Percentiles rank a stretch among this genome's conserved stretches.
Evolutionary conservation across 2,329 filamentous ascomycete genomes (phyloP).

Genomic region (Colletotrichum cordylinicola): DNA sequence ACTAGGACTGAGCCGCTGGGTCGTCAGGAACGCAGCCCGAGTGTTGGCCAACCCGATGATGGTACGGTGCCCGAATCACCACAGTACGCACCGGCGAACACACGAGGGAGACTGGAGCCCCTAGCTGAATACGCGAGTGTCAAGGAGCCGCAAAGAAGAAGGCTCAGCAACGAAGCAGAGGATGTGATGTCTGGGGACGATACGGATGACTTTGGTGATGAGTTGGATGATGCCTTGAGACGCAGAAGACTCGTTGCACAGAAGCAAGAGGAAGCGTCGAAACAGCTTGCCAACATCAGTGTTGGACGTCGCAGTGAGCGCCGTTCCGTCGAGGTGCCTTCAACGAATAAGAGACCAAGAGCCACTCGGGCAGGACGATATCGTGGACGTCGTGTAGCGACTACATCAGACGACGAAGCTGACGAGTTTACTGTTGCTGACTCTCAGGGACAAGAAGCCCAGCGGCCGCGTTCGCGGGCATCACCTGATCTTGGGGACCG

Average conservation of each 20-base stretch:
- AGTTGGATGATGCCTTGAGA: conserved; percentile 35
- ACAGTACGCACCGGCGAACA: not conserved
- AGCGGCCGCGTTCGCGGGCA: not conserved
- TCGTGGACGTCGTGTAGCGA: not conserved
- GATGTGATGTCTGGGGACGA: conserved; percentile 37
- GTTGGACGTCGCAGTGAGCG: conserved; percentile 25
- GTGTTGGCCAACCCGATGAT: conserved; percentile 28
- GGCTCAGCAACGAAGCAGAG: conserved; percentile 29
- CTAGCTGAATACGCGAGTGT: conserved; percentile 50
- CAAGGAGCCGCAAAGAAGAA: conserved; percentile 51
- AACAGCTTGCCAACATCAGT: conserved; percentile 46
- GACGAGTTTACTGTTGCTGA: conserved; percentile 23
- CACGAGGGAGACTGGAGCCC: conserved; percentile 29
- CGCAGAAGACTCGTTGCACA: conserved; percentile 41
- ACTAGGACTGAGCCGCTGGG: conserved; percentile 13
- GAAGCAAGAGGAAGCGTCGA: conserved; percentile 44
- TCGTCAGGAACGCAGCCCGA: conserved; percentile 30
- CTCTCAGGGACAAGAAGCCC: conserved; percentile 13
- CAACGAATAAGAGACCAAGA: not conserved
- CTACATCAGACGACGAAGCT: conserved; percentile 8
- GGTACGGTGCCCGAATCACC: conserved; percentile 44
- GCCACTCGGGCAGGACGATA: not conserved
- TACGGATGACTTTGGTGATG: conserved; percentile 40
- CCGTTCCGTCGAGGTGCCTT: not conserved
- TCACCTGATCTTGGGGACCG: not conserved